Base-by-base conservation (phyloP, 306 rosid genomes). In the Ziziphus jujuba region DNA sequence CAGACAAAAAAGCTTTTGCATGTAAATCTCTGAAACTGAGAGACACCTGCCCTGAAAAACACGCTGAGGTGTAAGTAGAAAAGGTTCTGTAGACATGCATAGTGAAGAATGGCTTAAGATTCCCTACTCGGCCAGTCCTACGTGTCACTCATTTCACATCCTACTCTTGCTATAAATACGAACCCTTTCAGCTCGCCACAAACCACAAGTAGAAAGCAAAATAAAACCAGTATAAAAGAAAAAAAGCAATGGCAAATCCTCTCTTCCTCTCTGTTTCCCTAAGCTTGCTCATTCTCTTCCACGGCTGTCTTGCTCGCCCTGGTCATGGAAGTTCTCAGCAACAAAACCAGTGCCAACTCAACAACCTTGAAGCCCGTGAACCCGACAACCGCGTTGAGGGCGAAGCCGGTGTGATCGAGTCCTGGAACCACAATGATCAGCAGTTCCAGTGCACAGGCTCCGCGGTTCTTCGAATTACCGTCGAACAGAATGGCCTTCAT, bases 401-500 rank as follows among this genome's bases (percentile, higher is more conserved):
- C 0, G 89, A 84, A 48, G 89, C 86, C 0, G 82, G 84, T 3
- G 1, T 40, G 17, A 81, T 73, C 9, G 84, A 84, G 76, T 23
- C 77, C 0, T 84, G 86, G 89, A 70, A 84, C 69, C 68, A 74
- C 50, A 73, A 73, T 76, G 48, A 63, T 48, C 75, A 81, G 14
- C 72, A 70, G 73, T 75, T 84, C 53, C 72, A 47, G 23, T 81
- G 84, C 35, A 78, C 82, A 0, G 82, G 84, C 9, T 84, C 75
- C 0, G 86, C 89, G 7, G 40, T 70, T 5, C 19, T 16, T 13
- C 56, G 86, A 49, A 16, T 36, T 5, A 75, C 79, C 34, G 59
- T 84, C 28, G 79, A 84, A 15, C 77, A 35, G 7, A 72, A 73
- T 23, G 84, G 89, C 54, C 86, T 84, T 44, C 80, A 70, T 66